Percentiles rank a stretch among this genome's conserved stretches.
These are phyloP conservation scores for Talaromyces atroroseus DNA, from an alignment of 2,329 filamentous ascomycete species.

Conservation along the genomic window DNA sequence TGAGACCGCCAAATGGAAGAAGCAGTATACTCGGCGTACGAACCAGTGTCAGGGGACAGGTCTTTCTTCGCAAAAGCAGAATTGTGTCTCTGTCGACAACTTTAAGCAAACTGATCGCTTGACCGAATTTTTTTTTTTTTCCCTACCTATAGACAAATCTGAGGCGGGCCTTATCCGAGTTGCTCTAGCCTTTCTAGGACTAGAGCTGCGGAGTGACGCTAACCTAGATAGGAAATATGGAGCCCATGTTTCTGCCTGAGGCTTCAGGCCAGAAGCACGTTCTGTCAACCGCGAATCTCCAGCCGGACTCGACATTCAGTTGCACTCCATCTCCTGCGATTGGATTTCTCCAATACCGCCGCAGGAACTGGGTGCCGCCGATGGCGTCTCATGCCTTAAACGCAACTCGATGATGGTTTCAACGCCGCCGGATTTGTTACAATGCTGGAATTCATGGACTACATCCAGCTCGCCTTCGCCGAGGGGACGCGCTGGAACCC, in stretches of 20 bases:
- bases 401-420: neutral
- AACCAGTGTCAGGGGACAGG: neutral
- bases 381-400: neutral
- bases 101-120: neutral
- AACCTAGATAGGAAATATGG: slow-evolving; percentile 7
- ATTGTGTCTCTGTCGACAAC: neutral
- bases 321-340: neutral
- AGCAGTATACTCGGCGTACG: neutral
- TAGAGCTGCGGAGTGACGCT: slow-evolving; percentile 6
- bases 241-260: slow-evolving; percentile 6
- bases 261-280: neutral
- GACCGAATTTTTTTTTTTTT: slow-evolving; percentile 8
- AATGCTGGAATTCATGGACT: slow-evolving; percentile 98
- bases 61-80: neutral
- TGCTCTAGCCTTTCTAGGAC: slow-evolving; percentile 21
- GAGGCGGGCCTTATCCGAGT: slow-evolving; percentile 33
- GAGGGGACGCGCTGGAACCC: slow-evolving; percentile 80
- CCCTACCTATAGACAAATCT: slow-evolving; percentile 32
- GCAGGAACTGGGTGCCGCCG: neutral
- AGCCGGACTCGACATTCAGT: neutral
- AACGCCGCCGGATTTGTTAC: slow-evolving; percentile 19
- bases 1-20: neutral
- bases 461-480: slow-evolving; percentile 87
- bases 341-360: neutral
- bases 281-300: neutral